These are phyloP conservation scores for Paraphysoderma sedebokerense DNA, from an alignment of 371 early-diverging fungal genomes.

Conservation along the genomic window DNA sequence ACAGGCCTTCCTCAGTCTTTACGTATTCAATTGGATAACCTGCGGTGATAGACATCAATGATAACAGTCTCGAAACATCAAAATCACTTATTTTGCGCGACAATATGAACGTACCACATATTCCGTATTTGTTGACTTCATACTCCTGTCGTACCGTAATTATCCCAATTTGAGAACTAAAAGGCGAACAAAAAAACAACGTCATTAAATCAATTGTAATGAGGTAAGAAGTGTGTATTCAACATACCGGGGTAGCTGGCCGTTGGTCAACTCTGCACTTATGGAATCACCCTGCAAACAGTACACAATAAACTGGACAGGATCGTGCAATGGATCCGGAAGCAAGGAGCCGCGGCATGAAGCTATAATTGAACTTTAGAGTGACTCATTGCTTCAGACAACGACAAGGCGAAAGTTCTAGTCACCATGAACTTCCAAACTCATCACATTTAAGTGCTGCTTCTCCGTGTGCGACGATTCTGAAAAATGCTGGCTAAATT, in stretches of 20 bases:
- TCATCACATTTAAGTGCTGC: constrained; percentile 7
- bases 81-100: background rate
- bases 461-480: constrained; percentile 2
- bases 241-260: no score
- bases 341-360: constrained; percentile 14
- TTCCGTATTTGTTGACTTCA: background rate
- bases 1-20: constrained; percentile 28
- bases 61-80: background rate
- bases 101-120: background rate
- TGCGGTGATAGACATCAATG: background rate
- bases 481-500: background rate
- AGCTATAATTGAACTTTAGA: constrained; percentile 19
- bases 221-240: no score
- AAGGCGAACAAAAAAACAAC: no score
- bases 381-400: constrained; percentile 12
- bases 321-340: constrained; percentile 38
- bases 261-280: no score
- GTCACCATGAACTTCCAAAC: constrained; percentile 18
- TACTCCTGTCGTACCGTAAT: no score
- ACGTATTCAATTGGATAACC: constrained; percentile 10
- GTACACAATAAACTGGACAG: constrained; percentile 33
- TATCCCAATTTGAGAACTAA: no score
- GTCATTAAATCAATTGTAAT: no score
- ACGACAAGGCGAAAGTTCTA: background rate
- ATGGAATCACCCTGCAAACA: constrained; percentile 16